Evolutionary conservation across 2,329 filamentous ascomycete species (phyloP).

Genomic region (Mollisia scopiformis): DNA sequence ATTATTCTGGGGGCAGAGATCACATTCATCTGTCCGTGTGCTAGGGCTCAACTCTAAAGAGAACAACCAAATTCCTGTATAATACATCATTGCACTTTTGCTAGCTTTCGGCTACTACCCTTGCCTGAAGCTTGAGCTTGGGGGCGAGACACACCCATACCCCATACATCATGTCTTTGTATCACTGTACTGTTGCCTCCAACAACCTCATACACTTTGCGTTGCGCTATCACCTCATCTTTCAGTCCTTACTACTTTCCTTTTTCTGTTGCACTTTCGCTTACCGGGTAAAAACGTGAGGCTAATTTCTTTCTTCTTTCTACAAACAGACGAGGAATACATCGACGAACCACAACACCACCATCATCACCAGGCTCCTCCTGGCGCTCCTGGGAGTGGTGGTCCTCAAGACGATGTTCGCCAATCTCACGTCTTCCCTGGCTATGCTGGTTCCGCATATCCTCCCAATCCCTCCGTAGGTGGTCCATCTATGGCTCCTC

Average conservation of each 20-base stretch:
- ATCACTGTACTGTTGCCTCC: conserved; percentile 30
- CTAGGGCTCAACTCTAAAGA: conserved; percentile 22
- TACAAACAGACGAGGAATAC: conserved; percentile 63
- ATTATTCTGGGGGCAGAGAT: conserved; percentile 21
- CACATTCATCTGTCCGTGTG: conserved; percentile 24
- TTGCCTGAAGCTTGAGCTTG: conserved; percentile 7
- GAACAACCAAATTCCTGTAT: conserved; percentile 33
- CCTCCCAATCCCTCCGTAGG: conserved; percentile 59
- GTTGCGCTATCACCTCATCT: conserved; percentile 16
- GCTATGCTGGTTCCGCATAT: conserved; percentile 63
- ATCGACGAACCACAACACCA: conserved; percentile 64
- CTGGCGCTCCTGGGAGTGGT: conserved; percentile 51
- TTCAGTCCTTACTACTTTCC: conserved; percentile 8
- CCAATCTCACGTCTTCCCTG: conserved; percentile 73
- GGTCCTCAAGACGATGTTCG: conserved; percentile 71
- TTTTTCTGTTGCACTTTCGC: conserved; percentile 19
- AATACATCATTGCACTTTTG: conserved; percentile 40
- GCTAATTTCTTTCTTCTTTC: conserved; percentile 36
- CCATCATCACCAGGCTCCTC: conserved; percentile 66
- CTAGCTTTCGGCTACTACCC: conserved; percentile 27
- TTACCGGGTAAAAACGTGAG: conserved; percentile 35
- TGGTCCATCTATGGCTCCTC: conserved; percentile 63
- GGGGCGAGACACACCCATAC: conserved; percentile 25
- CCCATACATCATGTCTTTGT: conserved; percentile 32
- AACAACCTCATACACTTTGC: conserved; percentile 8